These are phyloP conservation scores for Sequoiadendron giganteum DNA, from an alignment of 75 land plant genomes.

Conservation along the genomic window DNA sequence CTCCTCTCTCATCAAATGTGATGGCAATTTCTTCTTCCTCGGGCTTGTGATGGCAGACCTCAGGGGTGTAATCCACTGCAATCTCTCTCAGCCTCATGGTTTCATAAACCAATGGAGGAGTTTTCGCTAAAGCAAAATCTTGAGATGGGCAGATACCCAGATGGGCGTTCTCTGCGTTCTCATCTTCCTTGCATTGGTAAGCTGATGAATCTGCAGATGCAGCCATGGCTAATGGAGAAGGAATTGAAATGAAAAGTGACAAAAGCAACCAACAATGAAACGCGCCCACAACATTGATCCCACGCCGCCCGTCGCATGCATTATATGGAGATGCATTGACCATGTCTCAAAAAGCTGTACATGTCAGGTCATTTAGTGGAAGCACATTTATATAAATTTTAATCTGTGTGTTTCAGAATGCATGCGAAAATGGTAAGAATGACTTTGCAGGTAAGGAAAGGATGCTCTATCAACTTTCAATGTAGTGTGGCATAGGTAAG, in stretches of 20 bases:
- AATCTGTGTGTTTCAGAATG: no score
- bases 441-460: no score
- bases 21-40: constrained; percentile 36
- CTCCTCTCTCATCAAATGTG: constrained; percentile 56
- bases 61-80: constrained; percentile 61
- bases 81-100: constrained; percentile 42
- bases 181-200: not conserved
- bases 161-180: not conserved
- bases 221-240: not conserved
- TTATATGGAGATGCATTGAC: not conserved
- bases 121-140: not conserved
- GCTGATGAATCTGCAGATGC: not conserved
- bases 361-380: not conserved
- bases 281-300: not conserved
- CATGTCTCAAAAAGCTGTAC: not conserved
- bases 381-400: no score
- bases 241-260: not conserved
- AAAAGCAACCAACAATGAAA: not conserved
- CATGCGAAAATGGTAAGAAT: no score
- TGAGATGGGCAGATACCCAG: not conserved
- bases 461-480: no score
- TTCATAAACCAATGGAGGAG: not conserved
- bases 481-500: no score
- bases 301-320: not conserved
- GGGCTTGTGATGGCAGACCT: constrained; percentile 40